Percentiles rank a stretch among this genome's conserved stretches.
These are phyloP conservation scores for Diphasiastrum complanatum DNA, from an alignment of 83 land plant genomes.

Conservation along the genomic window DNA sequence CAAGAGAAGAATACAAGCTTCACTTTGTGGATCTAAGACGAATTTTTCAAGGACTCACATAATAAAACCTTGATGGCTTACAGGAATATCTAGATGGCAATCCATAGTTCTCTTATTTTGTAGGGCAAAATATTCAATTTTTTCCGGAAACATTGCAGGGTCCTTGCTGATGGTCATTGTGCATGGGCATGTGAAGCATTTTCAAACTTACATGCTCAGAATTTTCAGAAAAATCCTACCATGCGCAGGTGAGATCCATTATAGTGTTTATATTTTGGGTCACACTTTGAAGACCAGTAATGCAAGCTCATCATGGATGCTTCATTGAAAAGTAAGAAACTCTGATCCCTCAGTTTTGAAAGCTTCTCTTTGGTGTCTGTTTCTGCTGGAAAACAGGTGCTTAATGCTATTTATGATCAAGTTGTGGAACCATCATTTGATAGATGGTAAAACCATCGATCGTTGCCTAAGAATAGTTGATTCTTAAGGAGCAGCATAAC, in stretches of 20 bases:
- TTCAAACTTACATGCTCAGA: constrained; percentile 56
- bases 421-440: constrained; percentile 71
- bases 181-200: constrained; percentile 97
- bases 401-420: constrained; percentile 69
- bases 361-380: constrained; percentile 3
- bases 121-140: neutral
- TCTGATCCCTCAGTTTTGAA: neutral
- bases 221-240: constrained; percentile 42
- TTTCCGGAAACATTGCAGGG: constrained; percentile 57
- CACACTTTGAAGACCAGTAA: neutral
- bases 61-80: too few relatives aligned
- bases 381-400: constrained; percentile 57
- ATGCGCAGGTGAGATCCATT: constrained; percentile 46
- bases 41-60: too few relatives aligned
- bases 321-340: neutral
- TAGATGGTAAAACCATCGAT: constrained; percentile 59
- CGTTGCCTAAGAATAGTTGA: constrained; percentile 53
- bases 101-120: too few relatives aligned
- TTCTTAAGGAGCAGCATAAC: too few relatives aligned
- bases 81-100: too few relatives aligned
- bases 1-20: too few relatives aligned
- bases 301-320: neutral
- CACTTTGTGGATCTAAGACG: too few relatives aligned
- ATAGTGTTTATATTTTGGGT: constrained; percentile 1
- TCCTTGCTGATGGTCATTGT: constrained; percentile 91